These are phyloP conservation scores for Apiospora saccharicola DNA, from an alignment of 2,329 filamentous ascomycete genomes.

Conservation along the genomic window DNA sequence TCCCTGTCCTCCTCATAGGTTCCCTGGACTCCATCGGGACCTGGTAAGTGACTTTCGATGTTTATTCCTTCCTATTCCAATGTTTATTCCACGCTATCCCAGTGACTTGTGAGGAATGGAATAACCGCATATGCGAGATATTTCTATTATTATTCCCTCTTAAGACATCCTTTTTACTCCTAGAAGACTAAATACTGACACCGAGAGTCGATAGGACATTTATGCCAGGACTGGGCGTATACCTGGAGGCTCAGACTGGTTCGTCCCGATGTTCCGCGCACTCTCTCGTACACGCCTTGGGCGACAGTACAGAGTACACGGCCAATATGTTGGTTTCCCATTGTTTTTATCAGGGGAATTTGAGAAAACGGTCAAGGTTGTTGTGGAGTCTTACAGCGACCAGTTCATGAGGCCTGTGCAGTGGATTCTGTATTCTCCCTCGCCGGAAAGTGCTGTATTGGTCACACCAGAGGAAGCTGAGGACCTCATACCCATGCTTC, in stretches of 20 bases:
- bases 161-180: too few relatives aligned
- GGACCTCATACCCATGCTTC: constrained; percentile 55
- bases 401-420: constrained; percentile 57
- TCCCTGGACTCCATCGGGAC: constrained; percentile 55
- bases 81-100: too few relatives aligned
- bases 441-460: constrained; percentile 57
- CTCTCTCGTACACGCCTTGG: constrained; percentile 47
- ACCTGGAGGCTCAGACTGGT: constrained; percentile 44
- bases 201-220: too few relatives aligned
- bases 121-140: too few relatives aligned
- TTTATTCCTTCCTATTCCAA: too few relatives aligned
- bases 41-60: too few relatives aligned
- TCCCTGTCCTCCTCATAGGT: constrained; percentile 48
- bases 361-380: constrained; percentile 49
- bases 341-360: constrained; percentile 57
- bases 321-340: constrained; percentile 29
- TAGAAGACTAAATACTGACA: too few relatives aligned
- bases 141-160: too few relatives aligned
- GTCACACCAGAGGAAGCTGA: constrained; percentile 71
- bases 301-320: constrained; percentile 41
- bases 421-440: constrained; percentile 66
- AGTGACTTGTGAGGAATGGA: too few relatives aligned
- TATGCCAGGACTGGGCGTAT: constrained; percentile 57
- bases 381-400: constrained; percentile 39
- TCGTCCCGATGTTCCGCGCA: constrained; percentile 50